A percentile compares a stretch with the other conserved stretches of the same genome.
These are phyloP conservation scores for Parsonsia alboflavescens DNA, from an alignment of 257 asterid genomes.

Conservation along the genomic window DNA sequence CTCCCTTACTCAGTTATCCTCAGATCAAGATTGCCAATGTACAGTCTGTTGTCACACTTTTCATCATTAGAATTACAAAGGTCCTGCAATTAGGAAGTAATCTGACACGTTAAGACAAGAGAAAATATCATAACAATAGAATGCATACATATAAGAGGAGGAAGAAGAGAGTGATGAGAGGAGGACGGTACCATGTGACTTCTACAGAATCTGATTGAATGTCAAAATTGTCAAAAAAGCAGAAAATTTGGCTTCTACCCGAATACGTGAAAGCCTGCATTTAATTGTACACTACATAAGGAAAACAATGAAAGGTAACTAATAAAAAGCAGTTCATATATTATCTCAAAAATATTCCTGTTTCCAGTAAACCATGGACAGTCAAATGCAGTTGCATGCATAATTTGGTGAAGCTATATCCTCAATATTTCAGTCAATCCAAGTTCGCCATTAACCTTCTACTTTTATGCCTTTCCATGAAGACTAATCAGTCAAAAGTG, in stretches of 20 bases:
- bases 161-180: background rate
- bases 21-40: slow-evolving; percentile 80
- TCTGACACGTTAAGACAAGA: background rate
- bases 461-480: background rate
- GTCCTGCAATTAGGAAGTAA: slow-evolving; percentile 37
- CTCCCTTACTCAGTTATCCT: slow-evolving; percentile 68
- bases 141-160: background rate
- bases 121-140: background rate
- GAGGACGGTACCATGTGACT: slow-evolving; percentile 15
- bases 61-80: slow-evolving; percentile 35
- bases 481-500: background rate
- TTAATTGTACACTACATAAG: too few relatives aligned
- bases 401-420: background rate
- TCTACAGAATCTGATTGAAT: background rate
- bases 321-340: background rate
- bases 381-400: background rate
- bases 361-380: background rate
- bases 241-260: background rate
- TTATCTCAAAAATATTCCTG: background rate
- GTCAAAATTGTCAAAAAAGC: background rate
- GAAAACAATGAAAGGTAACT: background rate
- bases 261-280: background rate
- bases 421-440: background rate
- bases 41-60: slow-evolving; percentile 65
- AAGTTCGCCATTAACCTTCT: background rate